These are phyloP conservation scores for Colletotrichum viniferum DNA, from an alignment of 2,329 filamentous ascomycete species.

Conservation along the genomic window DNA sequence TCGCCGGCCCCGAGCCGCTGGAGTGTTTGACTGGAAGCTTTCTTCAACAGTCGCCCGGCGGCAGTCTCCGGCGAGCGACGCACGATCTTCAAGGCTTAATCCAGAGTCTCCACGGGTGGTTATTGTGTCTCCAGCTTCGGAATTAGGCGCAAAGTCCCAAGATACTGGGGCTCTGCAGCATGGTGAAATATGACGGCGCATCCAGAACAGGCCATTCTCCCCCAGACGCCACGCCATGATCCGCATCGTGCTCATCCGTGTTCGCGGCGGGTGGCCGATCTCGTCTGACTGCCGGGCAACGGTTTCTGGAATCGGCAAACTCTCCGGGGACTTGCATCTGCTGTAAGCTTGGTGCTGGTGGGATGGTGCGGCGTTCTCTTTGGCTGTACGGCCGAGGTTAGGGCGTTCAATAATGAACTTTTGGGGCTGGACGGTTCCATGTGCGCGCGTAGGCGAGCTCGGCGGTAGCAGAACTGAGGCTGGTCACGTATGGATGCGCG, in stretches of 20 bases:
- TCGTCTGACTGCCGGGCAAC: conserved; percentile 9
- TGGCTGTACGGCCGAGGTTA: neutral
- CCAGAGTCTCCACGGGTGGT: neutral
- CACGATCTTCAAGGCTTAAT: neutral
- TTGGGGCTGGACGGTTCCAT: neutral
- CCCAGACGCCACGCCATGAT: conserved; percentile 7
- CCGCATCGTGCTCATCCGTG: neutral
- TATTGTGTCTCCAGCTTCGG: neutral
- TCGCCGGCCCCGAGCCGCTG: neutral
- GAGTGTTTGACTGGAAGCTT: neutral
- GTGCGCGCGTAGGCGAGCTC: neutral
- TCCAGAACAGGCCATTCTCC: conserved; percentile 14
- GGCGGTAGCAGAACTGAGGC: neutral
- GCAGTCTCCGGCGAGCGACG: neutral
- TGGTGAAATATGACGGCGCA: conserved; percentile 2
- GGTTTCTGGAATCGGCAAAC: conserved; percentile 3
- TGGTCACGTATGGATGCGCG: neutral
- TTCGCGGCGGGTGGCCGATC: conserved; percentile 3
- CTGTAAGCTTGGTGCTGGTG: neutral
- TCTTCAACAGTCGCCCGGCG: neutral
- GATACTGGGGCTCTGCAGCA: neutral
- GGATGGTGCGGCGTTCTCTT: neutral
- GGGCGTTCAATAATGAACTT: neutral
- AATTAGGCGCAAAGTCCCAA: neutral
- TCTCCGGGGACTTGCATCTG: neutral